A percentile compares a stretch with the other conserved stretches of the same genome.
Evolutionary conservation across 192 early-diverging fungal genomes (phyloP).

Genomic region (Coemansia aciculifera): DNA sequence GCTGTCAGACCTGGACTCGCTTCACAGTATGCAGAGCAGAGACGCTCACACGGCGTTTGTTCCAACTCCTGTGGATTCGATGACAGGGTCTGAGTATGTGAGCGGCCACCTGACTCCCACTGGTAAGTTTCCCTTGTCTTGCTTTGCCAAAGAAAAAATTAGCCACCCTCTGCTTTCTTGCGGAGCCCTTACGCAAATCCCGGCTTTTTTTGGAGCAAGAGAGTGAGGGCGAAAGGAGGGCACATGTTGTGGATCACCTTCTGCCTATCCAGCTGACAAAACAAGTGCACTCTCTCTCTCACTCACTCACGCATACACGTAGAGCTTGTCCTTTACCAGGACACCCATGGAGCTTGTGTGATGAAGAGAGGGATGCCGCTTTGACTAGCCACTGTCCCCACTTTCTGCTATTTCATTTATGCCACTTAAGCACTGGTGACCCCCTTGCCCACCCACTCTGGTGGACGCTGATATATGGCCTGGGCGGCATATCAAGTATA

Average conservation of each 20-base stretch:
- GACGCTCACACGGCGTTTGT: constrained; percentile 36
- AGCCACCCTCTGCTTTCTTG: background rate
- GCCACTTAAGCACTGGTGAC: background rate
- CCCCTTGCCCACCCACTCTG: background rate
- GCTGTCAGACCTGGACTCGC: constrained; percentile 34
- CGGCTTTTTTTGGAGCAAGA: background rate
- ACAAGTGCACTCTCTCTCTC: background rate
- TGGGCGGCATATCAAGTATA: background rate
- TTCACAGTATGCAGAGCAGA: constrained; percentile 23
- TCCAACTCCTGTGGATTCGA: constrained; percentile 35
- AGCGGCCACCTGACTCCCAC: constrained; percentile 53
- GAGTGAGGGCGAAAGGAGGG: background rate
- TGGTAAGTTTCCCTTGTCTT: constrained; percentile 28
- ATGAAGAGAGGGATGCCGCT: background rate
- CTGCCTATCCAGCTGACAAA: constrained; percentile 6
- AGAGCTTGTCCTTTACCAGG: background rate
- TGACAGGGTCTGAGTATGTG: constrained; percentile 42
- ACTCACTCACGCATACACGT: background rate
- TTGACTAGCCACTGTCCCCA: constrained; percentile 6
- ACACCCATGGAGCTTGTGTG: background rate
- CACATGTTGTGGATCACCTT: constrained; percentile 11
- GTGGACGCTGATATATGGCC: background rate
- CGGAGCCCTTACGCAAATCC: constrained; percentile 4
- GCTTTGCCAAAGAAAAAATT: background rate
- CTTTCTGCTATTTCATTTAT: constrained; percentile 5